Evolutionary conservation across 2,329 filamentous ascomycete species (phyloP), one percentile per base, ranked within the genome.

Genomic region (Fusarium kyushuense): DNA sequence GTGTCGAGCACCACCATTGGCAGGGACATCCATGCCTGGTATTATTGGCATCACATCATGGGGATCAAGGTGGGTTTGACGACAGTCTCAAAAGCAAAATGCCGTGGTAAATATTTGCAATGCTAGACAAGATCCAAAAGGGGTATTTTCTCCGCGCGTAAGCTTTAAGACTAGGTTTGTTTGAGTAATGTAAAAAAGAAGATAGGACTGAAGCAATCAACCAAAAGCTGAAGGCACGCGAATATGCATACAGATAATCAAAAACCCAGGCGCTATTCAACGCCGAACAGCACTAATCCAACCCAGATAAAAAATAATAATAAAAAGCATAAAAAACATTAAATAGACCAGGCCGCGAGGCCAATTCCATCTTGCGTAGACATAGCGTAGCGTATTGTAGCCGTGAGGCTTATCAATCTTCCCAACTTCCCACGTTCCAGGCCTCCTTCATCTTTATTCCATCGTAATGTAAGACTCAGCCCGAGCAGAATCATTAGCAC

Each of bases 321-420:
- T 27, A 63, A 54, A 32, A 46, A 62, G 54, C 52, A 54, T 30
- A 36, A 58, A 49, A 69, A 69, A 55, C 51, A 73, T 70, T 62
- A 73, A 67, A 63, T 63, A 58, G 70, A 67, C 72, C 72, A 58
- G 70, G 72, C 72, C 72, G 72, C 57, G 72, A 74, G 72, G 72
- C 72, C 65, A 65, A 63, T 74, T 72, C 69, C 72, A 72, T 74
- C 72, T 74, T 74, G 63, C 66, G 42, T 69, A 69, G 65, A 64
- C 63, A 58, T 67, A 67, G 58, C 62, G 42, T 64, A 58, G 57
- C 58, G 29, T 62, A 45, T 56, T 58, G 68, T 69, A 74, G 72
- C 72, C 72, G 72, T 68, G 72, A 74, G 72, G 72, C 72, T 61
- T 63, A 58, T 72, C 70, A 74, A 72, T 74, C 72, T 74, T 74